These are phyloP conservation scores for Termitomyces sp. DNA, from an alignment of 768 basidiomycete genomes.

Conservation along the genomic window DNA sequence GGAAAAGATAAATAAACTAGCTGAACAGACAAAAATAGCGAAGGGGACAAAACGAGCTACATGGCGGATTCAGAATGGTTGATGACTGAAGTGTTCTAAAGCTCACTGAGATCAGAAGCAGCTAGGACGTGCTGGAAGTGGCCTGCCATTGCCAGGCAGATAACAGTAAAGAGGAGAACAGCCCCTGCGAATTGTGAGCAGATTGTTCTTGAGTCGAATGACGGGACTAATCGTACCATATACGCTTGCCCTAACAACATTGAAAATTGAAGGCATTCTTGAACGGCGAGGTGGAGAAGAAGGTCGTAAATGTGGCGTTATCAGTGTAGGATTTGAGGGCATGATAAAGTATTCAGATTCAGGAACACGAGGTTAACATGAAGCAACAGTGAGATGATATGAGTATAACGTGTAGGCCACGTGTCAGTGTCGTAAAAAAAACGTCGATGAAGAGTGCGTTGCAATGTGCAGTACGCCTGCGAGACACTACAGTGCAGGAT, in stretches of 20 bases:
- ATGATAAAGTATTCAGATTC: conserved; percentile 38
- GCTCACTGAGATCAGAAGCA: conserved; percentile 75
- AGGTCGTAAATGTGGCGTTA: conserved; percentile 12
- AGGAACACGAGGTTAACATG: conserved; percentile 44
- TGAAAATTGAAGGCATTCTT: conserved; percentile 70
- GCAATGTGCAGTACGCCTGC: neutral
- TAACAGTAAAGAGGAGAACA: conserved; percentile 68
- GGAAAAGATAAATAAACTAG: conserved; percentile 62
- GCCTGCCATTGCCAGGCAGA: conserved; percentile 74
- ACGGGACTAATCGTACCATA: conserved; percentile 46
- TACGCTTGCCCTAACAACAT: conserved; percentile 57
- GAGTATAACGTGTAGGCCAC: conserved; percentile 5
- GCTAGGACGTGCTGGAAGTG: conserved; percentile 70
- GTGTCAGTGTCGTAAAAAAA: conserved; percentile 12
- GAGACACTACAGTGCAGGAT: neutral
- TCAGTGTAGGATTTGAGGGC: conserved; percentile 26
- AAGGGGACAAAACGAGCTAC: conserved; percentile 84
- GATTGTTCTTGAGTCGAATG: neutral
- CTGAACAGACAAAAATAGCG: conserved; percentile 73
- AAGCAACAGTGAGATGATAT: conserved; percentile 17
- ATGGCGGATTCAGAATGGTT: neutral
- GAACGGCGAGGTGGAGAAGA: conserved; percentile 24
- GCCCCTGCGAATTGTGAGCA: conserved; percentile 35
- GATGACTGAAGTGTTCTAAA: conserved; percentile 5
- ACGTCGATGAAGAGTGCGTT: conserved; percentile 1